phyloP scores from a whole-genome alignment of 352 stramenopile genomes.

The Phytophthora sojae region DNA sequence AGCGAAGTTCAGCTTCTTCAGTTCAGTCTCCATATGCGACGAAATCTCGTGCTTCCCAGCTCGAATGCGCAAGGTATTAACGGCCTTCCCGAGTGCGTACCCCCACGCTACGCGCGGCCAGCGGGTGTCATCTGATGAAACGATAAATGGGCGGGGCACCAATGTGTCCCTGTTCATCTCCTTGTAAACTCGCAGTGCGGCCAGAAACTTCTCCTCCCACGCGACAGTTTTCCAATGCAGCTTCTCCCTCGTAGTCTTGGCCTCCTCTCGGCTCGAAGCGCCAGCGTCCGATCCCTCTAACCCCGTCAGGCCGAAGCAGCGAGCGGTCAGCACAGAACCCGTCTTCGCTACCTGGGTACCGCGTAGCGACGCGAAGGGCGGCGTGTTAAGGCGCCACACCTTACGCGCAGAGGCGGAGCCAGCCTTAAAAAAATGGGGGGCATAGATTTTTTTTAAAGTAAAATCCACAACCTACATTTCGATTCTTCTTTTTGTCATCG shows the following conservation, averaged over 20 bases:
- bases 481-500: too few species aligned
- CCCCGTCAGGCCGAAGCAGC: background rate
- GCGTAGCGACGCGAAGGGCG: background rate
- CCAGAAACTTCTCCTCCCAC: background rate
- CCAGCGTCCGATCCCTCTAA: background rate
- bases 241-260: background rate
- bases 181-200: background rate
- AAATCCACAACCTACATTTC: too few species aligned
- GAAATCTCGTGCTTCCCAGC: background rate
- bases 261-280: background rate
- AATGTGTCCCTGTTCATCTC: background rate
- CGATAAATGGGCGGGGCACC: background rate
- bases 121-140: background rate
- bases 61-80: background rate
- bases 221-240: background rate
- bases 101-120: background rate
- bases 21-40: background rate
- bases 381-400: background rate
- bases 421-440: too few species aligned
- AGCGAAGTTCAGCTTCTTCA: background rate
- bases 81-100: background rate
- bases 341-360: background rate
- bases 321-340: background rate
- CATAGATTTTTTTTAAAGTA: too few species aligned
- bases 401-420: too few species aligned